These are phyloP conservation scores for Globisporangium sylvaticum DNA, from an alignment of 352 stramenopile genomes.

Conservation along the genomic window DNA sequence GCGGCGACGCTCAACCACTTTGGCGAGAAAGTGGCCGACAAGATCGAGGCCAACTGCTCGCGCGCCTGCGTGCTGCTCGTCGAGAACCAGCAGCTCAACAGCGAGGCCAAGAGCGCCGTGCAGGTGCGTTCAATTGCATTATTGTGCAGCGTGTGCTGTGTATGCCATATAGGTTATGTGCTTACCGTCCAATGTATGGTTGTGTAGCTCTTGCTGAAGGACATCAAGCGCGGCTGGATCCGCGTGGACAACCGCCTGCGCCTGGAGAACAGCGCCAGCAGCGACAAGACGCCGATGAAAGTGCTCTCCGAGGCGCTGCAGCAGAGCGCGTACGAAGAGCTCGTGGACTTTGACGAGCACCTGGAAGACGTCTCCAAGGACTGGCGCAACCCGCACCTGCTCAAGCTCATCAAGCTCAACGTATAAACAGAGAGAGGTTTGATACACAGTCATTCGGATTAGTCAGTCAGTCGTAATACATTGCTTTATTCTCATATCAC, in stretches of 20 bases:
- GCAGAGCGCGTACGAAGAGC: constrained; percentile 38
- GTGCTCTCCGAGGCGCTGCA: constrained; percentile 44
- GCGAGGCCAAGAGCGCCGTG: constrained; percentile 44
- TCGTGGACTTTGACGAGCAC: constrained; percentile 80
- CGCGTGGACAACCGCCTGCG: constrained; percentile 60
- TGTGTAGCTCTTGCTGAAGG: constrained; percentile 61
- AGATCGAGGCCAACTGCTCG: constrained; percentile 63
- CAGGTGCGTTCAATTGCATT: constrained; percentile 21
- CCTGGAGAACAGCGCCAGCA: constrained; percentile 33
- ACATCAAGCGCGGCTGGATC: constrained; percentile 77
- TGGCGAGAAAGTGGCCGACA: constrained; percentile 62
- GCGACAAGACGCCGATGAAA: constrained; percentile 27
- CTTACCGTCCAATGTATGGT: background rate
- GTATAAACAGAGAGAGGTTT: constrained; percentile 33
- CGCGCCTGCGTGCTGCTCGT: constrained; percentile 69
- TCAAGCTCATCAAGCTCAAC: constrained; percentile 70
- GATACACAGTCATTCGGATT: background rate
- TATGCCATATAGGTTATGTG: background rate
- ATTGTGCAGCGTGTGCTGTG: background rate
- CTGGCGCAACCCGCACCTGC: constrained; percentile 71
- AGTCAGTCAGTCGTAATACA: constrained; percentile 5
- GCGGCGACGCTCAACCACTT: constrained; percentile 40
- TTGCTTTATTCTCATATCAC: constrained; percentile 3
- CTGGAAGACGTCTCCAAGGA: constrained; percentile 68
- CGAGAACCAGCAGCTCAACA: constrained; percentile 55